These are phyloP conservation scores for Candida sojae DNA, from an alignment of 1,139 yeast genomes.

Conservation along the genomic window DNA sequence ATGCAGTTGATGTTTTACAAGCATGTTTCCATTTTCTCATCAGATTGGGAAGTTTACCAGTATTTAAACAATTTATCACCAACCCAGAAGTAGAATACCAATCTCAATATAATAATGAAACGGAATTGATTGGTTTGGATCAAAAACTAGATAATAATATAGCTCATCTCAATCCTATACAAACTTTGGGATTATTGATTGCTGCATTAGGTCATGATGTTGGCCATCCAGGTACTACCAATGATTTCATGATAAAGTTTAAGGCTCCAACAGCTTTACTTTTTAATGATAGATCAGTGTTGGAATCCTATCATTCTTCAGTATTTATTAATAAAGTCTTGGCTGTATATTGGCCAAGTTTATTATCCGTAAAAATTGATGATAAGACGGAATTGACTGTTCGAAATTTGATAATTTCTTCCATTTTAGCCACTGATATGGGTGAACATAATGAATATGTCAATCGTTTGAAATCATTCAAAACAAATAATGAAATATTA, in stretches of 20 bases:
- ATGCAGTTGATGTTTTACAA: conserved; percentile 93
- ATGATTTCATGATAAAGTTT: conserved; percentile 63
- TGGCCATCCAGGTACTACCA: conserved; percentile 95
- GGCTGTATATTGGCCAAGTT: conserved; percentile 63
- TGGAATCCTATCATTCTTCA: conserved; percentile 84
- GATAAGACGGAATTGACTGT: conserved; percentile 20
- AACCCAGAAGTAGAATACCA: conserved; percentile 23
- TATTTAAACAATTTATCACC: conserved; percentile 34
- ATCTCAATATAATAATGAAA: conserved; percentile 2
- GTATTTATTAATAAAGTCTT: conserved; percentile 63
- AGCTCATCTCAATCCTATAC: conserved; percentile 41
- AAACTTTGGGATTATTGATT: conserved; percentile 61
- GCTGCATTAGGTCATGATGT: conserved; percentile 95
- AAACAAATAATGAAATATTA: conserved; percentile 14
- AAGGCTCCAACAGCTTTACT: conserved; percentile 66
- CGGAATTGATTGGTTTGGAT: conserved; percentile 4
- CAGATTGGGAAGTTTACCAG: conserved; percentile 48
- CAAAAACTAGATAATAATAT: conserved; percentile 3
- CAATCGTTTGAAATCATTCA: conserved; percentile 39
- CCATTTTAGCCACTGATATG: conserved; percentile 91
- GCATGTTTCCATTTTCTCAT: conserved; percentile 73
- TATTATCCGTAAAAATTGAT: conserved; percentile 26
- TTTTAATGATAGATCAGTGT: conserved; percentile 67
- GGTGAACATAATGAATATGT: conserved; percentile 82
- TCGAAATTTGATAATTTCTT: conserved; percentile 38